phyloP scores from a whole-genome alignment of 1,284 basidiomycete species.

The Malassezia caprae region DNA sequence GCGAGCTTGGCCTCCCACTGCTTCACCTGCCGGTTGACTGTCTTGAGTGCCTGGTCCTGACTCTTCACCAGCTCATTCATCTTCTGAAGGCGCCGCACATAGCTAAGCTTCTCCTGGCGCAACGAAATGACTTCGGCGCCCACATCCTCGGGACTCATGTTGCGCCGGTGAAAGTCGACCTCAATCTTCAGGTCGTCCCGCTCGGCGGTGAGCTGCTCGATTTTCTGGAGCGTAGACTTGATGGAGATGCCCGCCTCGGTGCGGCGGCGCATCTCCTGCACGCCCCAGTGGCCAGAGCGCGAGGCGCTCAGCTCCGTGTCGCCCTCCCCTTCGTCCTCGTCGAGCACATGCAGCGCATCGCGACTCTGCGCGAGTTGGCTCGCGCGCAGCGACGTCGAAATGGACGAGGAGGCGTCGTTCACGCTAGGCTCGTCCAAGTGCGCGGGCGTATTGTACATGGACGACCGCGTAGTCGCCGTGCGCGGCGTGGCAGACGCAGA shows the following conservation, averaged over 20 bases:
- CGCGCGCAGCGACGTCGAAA: constrained; percentile 13
- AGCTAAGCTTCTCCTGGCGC: constrained; percentile 38
- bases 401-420: constrained; percentile 6
- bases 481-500: constrained; percentile 1
- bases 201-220: constrained; percentile 41
- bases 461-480: neutral
- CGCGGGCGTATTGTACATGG: neutral
- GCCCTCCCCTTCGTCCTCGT: constrained; percentile 6
- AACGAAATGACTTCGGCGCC: constrained; percentile 35
- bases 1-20: constrained; percentile 24
- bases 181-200: constrained; percentile 46
- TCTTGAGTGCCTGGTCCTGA: constrained; percentile 41
- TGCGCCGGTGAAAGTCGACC: constrained; percentile 41
- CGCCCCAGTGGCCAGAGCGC: constrained; percentile 33
- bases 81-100: constrained; percentile 36
- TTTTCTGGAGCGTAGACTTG: constrained; percentile 40
- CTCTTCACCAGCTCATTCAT: constrained; percentile 38
- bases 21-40: constrained; percentile 35
- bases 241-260: constrained; percentile 37
- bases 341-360: constrained; percentile 10
- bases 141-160: constrained; percentile 37
- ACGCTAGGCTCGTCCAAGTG: neutral
- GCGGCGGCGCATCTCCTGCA: constrained; percentile 31
- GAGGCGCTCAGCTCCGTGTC: neutral
- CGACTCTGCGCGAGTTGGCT: constrained; percentile 8